Evolutionary conservation across 306 rosid species (phyloP).

Genomic region (Castanopsis chinensis): DNA sequence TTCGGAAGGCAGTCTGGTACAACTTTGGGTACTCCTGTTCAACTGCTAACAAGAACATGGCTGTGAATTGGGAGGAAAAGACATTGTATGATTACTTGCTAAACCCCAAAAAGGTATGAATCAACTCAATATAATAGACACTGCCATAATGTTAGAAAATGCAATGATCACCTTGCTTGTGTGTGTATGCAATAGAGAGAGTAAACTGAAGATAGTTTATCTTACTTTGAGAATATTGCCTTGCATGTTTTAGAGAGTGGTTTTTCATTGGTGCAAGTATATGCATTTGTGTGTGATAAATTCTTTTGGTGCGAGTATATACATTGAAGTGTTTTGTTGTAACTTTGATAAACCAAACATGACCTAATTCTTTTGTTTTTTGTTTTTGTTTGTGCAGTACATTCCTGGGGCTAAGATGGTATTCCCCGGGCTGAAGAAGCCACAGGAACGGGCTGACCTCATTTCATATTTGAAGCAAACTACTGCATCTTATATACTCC

Average conservation of each 20-base stretch:
- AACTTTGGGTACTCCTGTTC: slow-evolving; percentile 84
- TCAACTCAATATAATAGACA: no score
- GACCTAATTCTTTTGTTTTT: not conserved
- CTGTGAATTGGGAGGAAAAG: slow-evolving; percentile 87
- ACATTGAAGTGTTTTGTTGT: not conserved
- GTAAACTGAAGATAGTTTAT: no score
- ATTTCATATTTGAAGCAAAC: slow-evolving; percentile 82
- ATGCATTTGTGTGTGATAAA: no score
- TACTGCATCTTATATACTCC: slow-evolving; percentile 46
- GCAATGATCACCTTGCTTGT: not conserved
- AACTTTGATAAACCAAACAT: not conserved
- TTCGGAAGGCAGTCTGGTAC: slow-evolving; percentile 97
- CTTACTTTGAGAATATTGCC: no score
- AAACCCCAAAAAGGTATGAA: slow-evolving; percentile 81
- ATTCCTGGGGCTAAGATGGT: slow-evolving; percentile 99
- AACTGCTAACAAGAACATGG: slow-evolving; percentile 89
- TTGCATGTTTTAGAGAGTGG: no score
- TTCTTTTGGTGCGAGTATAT: no score
- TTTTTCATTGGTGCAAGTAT: no score
- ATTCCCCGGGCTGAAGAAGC: slow-evolving; percentile 93
- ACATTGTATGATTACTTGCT: slow-evolving; percentile 84
- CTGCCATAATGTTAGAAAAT: not conserved
- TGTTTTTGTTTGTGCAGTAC: slow-evolving; percentile 51
- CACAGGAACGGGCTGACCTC: slow-evolving; percentile 92
- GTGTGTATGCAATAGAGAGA: not conserved